phyloP scores from a whole-genome alignment of 2,329 filamentous ascomycete species.

The Orbilia oligospora region DNA sequence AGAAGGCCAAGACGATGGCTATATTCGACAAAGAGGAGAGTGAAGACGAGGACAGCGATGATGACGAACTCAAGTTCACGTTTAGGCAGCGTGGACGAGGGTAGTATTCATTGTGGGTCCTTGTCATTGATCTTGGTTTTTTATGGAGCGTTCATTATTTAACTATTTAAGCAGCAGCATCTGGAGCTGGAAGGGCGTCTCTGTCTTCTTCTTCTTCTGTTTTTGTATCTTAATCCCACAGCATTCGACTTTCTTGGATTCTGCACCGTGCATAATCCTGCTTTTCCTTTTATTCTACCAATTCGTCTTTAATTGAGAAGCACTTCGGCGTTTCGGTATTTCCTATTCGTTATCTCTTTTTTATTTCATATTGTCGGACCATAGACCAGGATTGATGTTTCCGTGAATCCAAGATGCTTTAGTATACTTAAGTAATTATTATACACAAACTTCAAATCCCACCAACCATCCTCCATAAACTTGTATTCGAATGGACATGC shows the following conservation, averaged over 20 bases:
- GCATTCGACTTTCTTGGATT: too few species aligned
- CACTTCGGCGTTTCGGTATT: background rate
- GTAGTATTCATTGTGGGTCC: background rate
- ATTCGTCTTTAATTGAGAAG: too few species aligned
- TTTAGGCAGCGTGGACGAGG: slow-evolving; percentile 58
- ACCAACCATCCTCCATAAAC: too few species aligned
- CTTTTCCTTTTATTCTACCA: too few species aligned
- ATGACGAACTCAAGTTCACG: slow-evolving; percentile 64
- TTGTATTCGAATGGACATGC: too few species aligned
- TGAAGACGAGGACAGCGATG: slow-evolving; percentile 63
- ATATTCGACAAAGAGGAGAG: slow-evolving; percentile 61
- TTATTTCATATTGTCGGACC: background rate
- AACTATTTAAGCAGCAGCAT: slow-evolving; percentile 11
- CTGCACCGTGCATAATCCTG: too few species aligned
- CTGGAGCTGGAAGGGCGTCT: slow-evolving; percentile 12
- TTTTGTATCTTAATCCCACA: background rate
- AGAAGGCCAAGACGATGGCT: slow-evolving; percentile 62
- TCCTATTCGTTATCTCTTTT: background rate
- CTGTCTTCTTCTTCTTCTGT: background rate
- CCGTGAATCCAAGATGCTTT: background rate
- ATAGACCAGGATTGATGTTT: background rate
- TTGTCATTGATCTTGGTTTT: background rate
- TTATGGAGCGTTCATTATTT: background rate
- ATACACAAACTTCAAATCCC: background rate
- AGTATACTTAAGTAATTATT: too few species aligned